Conservation (phyloP, 2,329 filamentous ascomycete species). For the Laburnicola sp. region DNA sequence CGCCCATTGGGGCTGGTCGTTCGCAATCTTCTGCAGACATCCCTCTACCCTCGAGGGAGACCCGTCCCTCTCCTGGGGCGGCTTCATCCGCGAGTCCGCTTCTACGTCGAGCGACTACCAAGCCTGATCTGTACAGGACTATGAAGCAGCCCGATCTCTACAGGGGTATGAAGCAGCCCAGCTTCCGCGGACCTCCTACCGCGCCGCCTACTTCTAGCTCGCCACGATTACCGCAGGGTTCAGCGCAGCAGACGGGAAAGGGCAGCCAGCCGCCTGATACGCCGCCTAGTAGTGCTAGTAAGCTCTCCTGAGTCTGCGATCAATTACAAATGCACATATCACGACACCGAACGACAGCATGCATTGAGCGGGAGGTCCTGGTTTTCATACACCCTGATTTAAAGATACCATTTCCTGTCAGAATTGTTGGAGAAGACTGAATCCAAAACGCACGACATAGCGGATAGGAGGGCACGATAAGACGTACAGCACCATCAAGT, state of each 20-base stretch:
- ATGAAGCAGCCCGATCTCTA: too few relatives aligned
- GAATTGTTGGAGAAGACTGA: too few relatives aligned
- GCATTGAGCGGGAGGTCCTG: background rate
- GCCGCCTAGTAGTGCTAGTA: constrained; percentile 30
- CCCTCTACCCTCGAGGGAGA: constrained; percentile 19
- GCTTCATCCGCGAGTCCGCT: constrained; percentile 39
- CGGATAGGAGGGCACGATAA: too few relatives aligned
- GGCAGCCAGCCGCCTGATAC: constrained; percentile 30
- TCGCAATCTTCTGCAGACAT: constrained; percentile 22
- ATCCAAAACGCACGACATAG: too few relatives aligned
- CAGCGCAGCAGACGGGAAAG: constrained; percentile 12
- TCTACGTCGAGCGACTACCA: constrained; percentile 38
- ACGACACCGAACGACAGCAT: background rate
- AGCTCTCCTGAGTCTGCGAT: background rate
- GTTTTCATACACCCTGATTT: too few relatives aligned
- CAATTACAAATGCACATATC: background rate
- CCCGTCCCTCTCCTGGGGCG: constrained; percentile 7
- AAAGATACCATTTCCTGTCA: constrained; percentile 4
- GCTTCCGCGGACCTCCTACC: constrained; percentile 25
- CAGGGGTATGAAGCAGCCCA: constrained; percentile 28
- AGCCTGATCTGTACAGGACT: constrained; percentile 26
- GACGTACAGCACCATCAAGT: too few relatives aligned
- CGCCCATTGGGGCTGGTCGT: constrained; percentile 12
- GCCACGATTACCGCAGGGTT: constrained; percentile 14
- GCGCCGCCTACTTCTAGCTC: constrained; percentile 27